Evolutionary conservation across 768 basidiomycete species (phyloP).

Genomic region (Russula sp.): DNA sequence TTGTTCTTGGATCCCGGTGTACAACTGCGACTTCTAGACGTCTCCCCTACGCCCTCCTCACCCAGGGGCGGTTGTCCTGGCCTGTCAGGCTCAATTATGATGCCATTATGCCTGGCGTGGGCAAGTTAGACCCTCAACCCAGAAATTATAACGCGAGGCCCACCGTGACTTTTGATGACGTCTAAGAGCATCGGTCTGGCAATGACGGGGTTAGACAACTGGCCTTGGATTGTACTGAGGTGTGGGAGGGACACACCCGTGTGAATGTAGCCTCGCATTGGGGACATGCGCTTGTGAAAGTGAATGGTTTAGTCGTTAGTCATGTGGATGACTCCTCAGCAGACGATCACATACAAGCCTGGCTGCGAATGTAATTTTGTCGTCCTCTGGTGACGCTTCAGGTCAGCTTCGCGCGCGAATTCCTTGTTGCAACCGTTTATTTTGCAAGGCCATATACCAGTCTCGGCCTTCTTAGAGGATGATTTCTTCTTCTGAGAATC

Average conservation of each 20-base stretch:
- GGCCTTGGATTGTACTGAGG: neutral
- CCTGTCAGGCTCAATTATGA: constrained; percentile 46
- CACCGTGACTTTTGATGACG: constrained; percentile 77
- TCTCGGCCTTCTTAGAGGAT: constrained; percentile 38
- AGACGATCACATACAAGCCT: constrained; percentile 45
- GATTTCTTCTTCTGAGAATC: constrained; percentile 36
- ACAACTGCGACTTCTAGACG: constrained; percentile 44
- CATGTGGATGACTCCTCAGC: constrained; percentile 11
- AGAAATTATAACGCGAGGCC: constrained; percentile 21
- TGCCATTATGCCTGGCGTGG: constrained; percentile 51
- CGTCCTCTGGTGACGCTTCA: constrained; percentile 75
- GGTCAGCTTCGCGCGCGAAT: constrained; percentile 75
- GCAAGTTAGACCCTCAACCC: constrained; percentile 7
- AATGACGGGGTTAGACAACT: neutral
- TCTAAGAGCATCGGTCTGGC: constrained; percentile 71
- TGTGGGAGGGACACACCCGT: constrained; percentile 42
- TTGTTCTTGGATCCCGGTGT: constrained; percentile 40
- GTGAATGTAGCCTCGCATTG: constrained; percentile 79
- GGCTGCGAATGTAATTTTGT: constrained; percentile 71
- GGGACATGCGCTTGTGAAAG: constrained; percentile 51
- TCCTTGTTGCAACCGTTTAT: constrained; percentile 78
- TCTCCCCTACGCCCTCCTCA: constrained; percentile 26
- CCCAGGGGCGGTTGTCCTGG: constrained; percentile 21
- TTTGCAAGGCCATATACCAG: constrained; percentile 69
- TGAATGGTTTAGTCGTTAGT: neutral